A percentile compares a stretch with the other conserved stretches of the same genome.
phyloP scores from a whole-genome alignment of 2,329 filamentous ascomycete species.

The Aspergillus pseudoglaucus region DNA sequence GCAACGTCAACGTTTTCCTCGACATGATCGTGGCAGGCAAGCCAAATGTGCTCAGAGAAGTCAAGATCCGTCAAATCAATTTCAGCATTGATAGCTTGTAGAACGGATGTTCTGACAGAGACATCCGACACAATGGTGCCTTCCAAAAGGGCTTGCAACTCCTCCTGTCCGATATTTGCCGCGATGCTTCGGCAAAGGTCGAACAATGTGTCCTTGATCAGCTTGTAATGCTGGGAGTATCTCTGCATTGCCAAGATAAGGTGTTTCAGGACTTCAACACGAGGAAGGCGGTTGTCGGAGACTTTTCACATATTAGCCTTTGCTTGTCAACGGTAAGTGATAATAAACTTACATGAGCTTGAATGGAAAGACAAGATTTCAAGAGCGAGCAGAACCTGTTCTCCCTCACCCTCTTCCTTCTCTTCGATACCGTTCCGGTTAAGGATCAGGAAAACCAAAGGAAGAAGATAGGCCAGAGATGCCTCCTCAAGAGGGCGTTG shows the following conservation, averaged over 20 bases:
- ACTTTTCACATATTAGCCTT: conserved; percentile 22
- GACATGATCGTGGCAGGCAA: conserved; percentile 85
- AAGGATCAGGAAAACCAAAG: conserved; percentile 72
- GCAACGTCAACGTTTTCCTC: conserved; percentile 80
- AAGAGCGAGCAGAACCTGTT: conserved; percentile 80
- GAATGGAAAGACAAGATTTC: conserved; percentile 89
- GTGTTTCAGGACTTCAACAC: conserved; percentile 63
- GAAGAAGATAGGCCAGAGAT: conserved; percentile 79
- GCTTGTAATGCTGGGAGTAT: conserved; percentile 89
- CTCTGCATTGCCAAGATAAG: conserved; percentile 78
- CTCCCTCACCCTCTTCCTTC: conserved; percentile 69
- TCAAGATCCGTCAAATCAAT: conserved; percentile 83
- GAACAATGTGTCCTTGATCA: conserved; percentile 84
- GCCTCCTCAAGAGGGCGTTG: conserved; percentile 89
- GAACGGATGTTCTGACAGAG: conserved; percentile 72
- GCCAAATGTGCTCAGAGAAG: conserved; percentile 87
- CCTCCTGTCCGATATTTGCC: conserved; percentile 65
- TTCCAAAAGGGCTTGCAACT: conserved; percentile 69
- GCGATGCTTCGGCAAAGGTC: conserved; percentile 81
- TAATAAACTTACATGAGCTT: conserved; percentile 54
- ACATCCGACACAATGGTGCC: conserved; percentile 73
- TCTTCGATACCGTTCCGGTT: conserved; percentile 68
- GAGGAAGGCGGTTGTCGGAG: conserved; percentile 67
- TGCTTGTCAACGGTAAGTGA: neutral
- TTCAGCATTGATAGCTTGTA: conserved; percentile 86